Evolutionary conservation across 2,329 filamentous ascomycete species (phyloP), one percentile per base, ranked within the genome.

Genomic region (Talaromyces islandicus): DNA sequence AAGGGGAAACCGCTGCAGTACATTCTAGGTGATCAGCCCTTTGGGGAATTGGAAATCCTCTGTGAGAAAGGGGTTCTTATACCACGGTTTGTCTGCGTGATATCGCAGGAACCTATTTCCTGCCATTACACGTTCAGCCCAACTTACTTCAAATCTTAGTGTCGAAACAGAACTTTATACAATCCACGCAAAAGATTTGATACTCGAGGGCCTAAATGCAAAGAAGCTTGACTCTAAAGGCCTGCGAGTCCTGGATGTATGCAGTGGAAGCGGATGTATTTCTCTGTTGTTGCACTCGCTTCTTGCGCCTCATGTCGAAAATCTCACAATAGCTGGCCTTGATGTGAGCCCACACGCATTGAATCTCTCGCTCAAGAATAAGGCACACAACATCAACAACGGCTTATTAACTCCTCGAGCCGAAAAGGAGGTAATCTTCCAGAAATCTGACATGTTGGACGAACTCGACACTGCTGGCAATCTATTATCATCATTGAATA

Each of bases 181-280:
- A 1, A 72, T 78, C 29, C 77, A 85, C 65, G 76, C 90, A 11
- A 83, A 81, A 38, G 69, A 75, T 5, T 64, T 81, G 21, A 71
- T 85, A 50, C 63, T 66, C 32, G 60, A 66, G 55, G 41, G 63
- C 19, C 41, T 19, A 6, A 17, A 27, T 38, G n/a, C 58, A 32
- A 35, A 35, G 7, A 19, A 50, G 14, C 38, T 56, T 7, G 30
- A 43, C 41, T 48, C 7, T 17, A n/a, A 11, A 12, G 59, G 3
- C 46, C 66, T 95, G 12, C 82, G 81, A 12, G 78, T 97, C 46
- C 73, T 97, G 9, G 94, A 99, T 73, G 80, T 97, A 30, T 97
- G 94, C 73, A 92, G 91, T 0, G 94, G 94, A 10, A 91, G 90
- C 5, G 94, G 94, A 4, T 97, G 93, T 75, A 96, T 97, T 64